A percentile compares a stretch with the other conserved stretches of the same genome.
phyloP scores from a whole-genome alignment of 2,329 filamentous ascomycete species.

The Thielaviopsis ethacetica region DNA sequence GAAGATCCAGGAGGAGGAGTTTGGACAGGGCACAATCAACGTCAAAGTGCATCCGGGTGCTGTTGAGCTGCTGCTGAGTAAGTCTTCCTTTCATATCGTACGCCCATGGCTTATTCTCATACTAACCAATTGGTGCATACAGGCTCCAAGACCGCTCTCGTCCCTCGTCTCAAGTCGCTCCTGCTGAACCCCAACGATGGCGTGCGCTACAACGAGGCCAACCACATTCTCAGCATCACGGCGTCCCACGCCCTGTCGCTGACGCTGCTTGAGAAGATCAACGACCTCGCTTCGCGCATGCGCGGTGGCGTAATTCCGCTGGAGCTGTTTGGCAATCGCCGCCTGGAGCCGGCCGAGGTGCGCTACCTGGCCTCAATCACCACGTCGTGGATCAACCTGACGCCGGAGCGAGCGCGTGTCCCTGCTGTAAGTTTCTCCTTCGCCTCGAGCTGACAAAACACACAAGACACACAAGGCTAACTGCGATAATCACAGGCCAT shows the following conservation, averaged over 20 bases:
- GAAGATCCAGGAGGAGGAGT: slow-evolving; percentile 28
- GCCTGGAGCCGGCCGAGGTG: slow-evolving; percentile 15
- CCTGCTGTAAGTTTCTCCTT: slow-evolving; percentile 3
- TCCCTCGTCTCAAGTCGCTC: slow-evolving; percentile 18
- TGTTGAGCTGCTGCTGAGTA: slow-evolving; percentile 31
- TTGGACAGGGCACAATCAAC: slow-evolving; percentile 24
- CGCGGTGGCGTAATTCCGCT: slow-evolving; percentile 17
- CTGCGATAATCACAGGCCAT: slow-evolving; percentile 1
- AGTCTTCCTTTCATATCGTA: slow-evolving; percentile 14
- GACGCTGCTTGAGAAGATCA: slow-evolving; percentile 22
- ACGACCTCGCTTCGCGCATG: slow-evolving; percentile 18
- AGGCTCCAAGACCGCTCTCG: slow-evolving; percentile 11
- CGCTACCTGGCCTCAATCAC: slow-evolving; percentile 20
- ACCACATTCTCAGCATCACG: slow-evolving; percentile 12
- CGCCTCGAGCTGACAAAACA: too few species aligned
- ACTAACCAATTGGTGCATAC: neutral
- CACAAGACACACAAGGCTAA: too few species aligned
- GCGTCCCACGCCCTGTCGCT: slow-evolving; percentile 10
- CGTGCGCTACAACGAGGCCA: slow-evolving; percentile 4
- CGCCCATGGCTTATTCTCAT: neutral
- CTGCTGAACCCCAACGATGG: slow-evolving; percentile 17
- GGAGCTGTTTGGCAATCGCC: slow-evolving; percentile 11
- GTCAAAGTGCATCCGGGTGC: slow-evolving; percentile 24
- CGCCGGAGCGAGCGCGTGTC: neutral
- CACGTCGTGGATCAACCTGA: slow-evolving; percentile 15